Evolutionary conservation across 2,329 filamentous ascomycete genomes (phyloP), one percentile per base, ranked within the genome.

Genomic region (Incumbomyces delicatus): DNA sequence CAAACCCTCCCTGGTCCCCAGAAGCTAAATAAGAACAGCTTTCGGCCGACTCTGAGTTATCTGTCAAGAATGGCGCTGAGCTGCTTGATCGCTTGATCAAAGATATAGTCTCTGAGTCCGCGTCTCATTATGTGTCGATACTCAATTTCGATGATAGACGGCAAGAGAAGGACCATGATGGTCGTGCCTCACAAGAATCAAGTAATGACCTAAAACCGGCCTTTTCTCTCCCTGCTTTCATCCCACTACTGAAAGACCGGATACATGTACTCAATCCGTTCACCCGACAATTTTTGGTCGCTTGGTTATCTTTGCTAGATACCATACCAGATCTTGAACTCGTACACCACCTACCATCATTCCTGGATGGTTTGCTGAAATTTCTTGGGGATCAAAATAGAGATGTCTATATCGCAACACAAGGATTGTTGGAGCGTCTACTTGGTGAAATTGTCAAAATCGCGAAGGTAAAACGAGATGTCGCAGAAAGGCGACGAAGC

Each of bases 11-110:
- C 13, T 22, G n/a, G n/a, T 35, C 18, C 12, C 46, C 29, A 40
- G 42, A 46, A 56, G 57, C 50, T 52, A 29, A 53, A 46, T 40
- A 36, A 37, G 29, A 35, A 43, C 59, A 95, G 89, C 78, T 98
- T 57, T 89, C 90, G 13, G 92, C 92, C 40, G 92, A 98, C 64
- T 90, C 89, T 1, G 94, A 98, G 63, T 72, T 95, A 4, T 96
- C 90, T 0, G 94, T 98, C 49, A 98, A 98, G 67, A 98, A 98
- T 61, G 92, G 92, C 22, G 92, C 92, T 17, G 92, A 98, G 63
- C 76, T 98, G 41, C 76, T 98, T 7, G 92, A 98, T 66, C 85
- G 92, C 27, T 75, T 98, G 40, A 82, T 98, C 60, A 95, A 95
- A 66, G 89, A 96, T 59, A 95, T 96, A 51, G 88, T 96, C 2